Evolutionary conservation across 345 rosid species (phyloP).

Genomic region (Camelina neglecta): DNA sequence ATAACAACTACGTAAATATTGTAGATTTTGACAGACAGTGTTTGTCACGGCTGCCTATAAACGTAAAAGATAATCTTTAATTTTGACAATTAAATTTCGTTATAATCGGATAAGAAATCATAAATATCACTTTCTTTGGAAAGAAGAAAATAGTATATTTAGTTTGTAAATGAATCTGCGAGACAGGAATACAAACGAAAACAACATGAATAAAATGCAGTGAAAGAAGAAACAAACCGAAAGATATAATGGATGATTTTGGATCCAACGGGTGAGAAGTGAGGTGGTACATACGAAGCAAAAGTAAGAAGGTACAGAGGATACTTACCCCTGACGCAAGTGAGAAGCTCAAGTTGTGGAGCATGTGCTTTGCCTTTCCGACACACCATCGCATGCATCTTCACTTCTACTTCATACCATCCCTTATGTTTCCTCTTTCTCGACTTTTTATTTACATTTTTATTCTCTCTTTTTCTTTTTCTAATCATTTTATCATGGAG

Average conservation of each 20-base stretch:
- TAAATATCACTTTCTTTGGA: background rate
- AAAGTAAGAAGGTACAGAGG: slow-evolving; percentile 39
- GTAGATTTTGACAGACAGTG: slow-evolving; percentile 3
- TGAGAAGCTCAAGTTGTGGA: slow-evolving; percentile 36
- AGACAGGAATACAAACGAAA: slow-evolving; percentile 1
- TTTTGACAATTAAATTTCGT: background rate
- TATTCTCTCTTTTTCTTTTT: slow-evolving; percentile 5
- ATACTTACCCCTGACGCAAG: slow-evolving; percentile 36
- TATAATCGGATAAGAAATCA: background rate
- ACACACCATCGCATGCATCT: slow-evolving; percentile 50
- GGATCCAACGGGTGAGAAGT: slow-evolving; percentile 33
- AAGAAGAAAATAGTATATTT: background rate
- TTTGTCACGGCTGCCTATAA: slow-evolving; percentile 12
- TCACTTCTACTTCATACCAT: slow-evolving; percentile 46
- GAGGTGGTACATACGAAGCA: slow-evolving; percentile 16
- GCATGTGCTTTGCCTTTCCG: slow-evolving; percentile 48
- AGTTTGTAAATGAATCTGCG: slow-evolving; percentile 2
- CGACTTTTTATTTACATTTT: background rate
- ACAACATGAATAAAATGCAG: background rate
- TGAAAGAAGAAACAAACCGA: background rate
- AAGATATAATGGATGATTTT: background rate
- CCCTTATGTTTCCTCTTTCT: slow-evolving; percentile 27
- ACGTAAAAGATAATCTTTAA: background rate
- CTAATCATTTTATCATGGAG: slow-evolving; percentile 28
- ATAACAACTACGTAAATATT: background rate